phyloP scores from a whole-genome alignment of 2,329 filamentous ascomycete species.

The Arthrobotrys musiformis region DNA sequence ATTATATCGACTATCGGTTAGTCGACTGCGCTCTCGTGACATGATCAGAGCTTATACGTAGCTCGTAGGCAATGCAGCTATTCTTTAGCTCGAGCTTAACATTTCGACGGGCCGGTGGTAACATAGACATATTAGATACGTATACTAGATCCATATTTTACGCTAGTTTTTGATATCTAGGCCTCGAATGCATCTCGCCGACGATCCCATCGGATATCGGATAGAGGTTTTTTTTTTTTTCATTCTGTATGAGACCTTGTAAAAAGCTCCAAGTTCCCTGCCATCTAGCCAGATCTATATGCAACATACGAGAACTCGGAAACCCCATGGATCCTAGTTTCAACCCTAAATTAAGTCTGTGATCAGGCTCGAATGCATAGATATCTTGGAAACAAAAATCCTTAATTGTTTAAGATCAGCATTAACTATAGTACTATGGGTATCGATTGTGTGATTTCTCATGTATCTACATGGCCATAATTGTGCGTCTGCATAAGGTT shows the following conservation, averaged over 20 bases:
- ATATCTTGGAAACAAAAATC: background rate
- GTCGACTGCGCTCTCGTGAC: background rate
- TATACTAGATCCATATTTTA: no score
- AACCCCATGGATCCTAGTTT: background rate
- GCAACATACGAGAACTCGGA: slow-evolving; percentile 5
- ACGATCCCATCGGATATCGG: no score
- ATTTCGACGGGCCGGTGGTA: no score
- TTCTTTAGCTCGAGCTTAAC: background rate
- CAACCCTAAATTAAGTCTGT: background rate
- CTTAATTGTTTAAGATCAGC: background rate
- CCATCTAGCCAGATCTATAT: background rate
- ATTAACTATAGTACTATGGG: background rate
- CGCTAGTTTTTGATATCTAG: no score
- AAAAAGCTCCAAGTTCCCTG: background rate
- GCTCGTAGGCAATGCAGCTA: no score
- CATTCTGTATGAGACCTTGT: background rate
- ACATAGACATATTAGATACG: no score
- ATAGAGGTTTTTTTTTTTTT: background rate
- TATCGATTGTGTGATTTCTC: background rate
- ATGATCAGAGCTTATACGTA: background rate
- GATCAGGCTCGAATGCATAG: background rate
- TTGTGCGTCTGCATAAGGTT: background rate
- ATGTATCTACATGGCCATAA: background rate
- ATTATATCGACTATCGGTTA: no score
- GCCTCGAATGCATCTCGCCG: no score